phyloP scores from a whole-genome alignment of 164 flowering plant species.

The Amborella trichopoda region DNA sequence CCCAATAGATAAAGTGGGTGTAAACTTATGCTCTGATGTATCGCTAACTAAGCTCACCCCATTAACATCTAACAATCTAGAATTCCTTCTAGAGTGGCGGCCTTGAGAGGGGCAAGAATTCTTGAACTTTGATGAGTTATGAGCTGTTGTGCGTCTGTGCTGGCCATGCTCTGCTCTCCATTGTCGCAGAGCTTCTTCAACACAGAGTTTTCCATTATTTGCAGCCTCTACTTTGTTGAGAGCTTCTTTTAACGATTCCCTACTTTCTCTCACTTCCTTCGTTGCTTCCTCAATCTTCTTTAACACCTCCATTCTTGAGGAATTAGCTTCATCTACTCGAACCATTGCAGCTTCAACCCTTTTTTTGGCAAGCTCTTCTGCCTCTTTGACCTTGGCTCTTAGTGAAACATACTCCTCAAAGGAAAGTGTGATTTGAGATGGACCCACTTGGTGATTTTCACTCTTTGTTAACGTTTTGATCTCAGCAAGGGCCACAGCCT shows the following conservation, averaged over 20 bases:
- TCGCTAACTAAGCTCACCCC: constrained; percentile 33
- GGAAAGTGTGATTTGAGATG: constrained; percentile 39
- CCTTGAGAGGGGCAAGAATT: constrained; percentile 36
- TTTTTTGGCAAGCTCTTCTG: constrained; percentile 43
- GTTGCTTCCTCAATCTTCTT: constrained; percentile 65
- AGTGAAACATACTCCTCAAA: constrained; percentile 62
- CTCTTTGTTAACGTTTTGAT: constrained; percentile 44
- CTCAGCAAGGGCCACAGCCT: constrained; percentile 71
- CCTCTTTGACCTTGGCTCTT: constrained; percentile 40
- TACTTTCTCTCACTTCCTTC: constrained; percentile 65
- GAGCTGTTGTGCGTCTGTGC: constrained; percentile 44
- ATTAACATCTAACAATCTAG: constrained; percentile 40
- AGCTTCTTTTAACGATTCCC: constrained; percentile 66
- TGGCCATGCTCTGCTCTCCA: constrained; percentile 84
- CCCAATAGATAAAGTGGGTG: constrained; percentile 75
- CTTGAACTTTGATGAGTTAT: constrained; percentile 63
- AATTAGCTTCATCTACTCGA: constrained; percentile 58
- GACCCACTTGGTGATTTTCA: constrained; percentile 14
- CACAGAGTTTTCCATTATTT: constrained; percentile 58
- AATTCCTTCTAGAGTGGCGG: constrained; percentile 27
- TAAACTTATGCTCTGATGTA: constrained; percentile 34
- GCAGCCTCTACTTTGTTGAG: constrained; percentile 70
- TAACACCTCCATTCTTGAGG: constrained; percentile 44
- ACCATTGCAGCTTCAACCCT: constrained; percentile 45
- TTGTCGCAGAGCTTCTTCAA: constrained; percentile 73